These are phyloP conservation scores for Paradendryphiella salina DNA, from an alignment of 2,329 filamentous ascomycete genomes.

Conservation along the genomic window DNA sequence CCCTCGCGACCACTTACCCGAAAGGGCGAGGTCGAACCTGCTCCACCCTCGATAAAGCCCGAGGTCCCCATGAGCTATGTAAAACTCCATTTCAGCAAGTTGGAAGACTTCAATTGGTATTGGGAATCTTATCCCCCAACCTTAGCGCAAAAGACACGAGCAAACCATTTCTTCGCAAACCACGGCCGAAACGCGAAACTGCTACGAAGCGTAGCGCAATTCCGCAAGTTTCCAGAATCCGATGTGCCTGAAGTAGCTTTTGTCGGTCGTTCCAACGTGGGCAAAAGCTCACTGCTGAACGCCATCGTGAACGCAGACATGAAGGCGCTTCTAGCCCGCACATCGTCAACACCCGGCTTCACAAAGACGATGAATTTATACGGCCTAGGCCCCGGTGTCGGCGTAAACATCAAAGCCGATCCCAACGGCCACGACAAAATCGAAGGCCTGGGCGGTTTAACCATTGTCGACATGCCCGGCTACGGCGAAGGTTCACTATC, in stretches of 20 bases:
- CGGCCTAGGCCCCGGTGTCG: slow-evolving; percentile 53
- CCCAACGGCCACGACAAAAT: slow-evolving; percentile 33
- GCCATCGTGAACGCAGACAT: slow-evolving; percentile 56
- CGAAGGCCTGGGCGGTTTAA: slow-evolving; percentile 50
- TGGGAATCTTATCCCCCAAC: slow-evolving; percentile 39
- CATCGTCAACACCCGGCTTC: slow-evolving; percentile 62
- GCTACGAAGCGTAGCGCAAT: slow-evolving; percentile 63
- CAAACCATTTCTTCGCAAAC: slow-evolving; percentile 51
- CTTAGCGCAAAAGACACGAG: slow-evolving; percentile 45
- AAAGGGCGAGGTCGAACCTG: background rate
- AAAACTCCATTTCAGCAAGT: slow-evolving; percentile 6
- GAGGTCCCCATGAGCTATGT: slow-evolving; percentile 8
- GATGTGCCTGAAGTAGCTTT: slow-evolving; percentile 66
- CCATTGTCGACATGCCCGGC: slow-evolving; percentile 72
- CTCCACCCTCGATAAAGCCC: slow-evolving; percentile 1
- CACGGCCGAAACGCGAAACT: slow-evolving; percentile 52
- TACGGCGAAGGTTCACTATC: slow-evolving; percentile 65
- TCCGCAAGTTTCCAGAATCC: slow-evolving; percentile 61
- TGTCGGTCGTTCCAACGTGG: slow-evolving; percentile 70
- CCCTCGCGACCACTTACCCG: slow-evolving; percentile 18
- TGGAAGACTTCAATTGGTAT: slow-evolving; percentile 39
- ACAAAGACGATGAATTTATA: slow-evolving; percentile 70
- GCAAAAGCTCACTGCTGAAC: slow-evolving; percentile 70
- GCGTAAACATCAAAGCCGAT: slow-evolving; percentile 30
- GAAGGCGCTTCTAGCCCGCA: slow-evolving; percentile 47